Evolutionary conservation across 768 basidiomycete genomes (phyloP).

Genomic region (Boletus fagicola): DNA sequence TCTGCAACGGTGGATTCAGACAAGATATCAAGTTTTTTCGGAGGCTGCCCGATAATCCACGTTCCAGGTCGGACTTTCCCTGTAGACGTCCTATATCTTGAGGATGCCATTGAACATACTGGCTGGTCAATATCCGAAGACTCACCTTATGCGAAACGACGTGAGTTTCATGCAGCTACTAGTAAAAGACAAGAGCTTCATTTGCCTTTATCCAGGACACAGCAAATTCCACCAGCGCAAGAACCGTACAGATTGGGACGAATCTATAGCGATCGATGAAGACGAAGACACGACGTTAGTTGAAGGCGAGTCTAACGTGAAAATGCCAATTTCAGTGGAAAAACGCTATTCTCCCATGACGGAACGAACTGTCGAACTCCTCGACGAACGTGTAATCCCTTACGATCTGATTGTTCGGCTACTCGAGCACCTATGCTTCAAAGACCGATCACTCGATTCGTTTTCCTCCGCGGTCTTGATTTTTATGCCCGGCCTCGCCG

Average conservation of each 20-base stretch:
- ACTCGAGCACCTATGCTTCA: slow-evolving; percentile 80
- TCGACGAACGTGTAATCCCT: slow-evolving; percentile 87
- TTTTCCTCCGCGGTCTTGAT: slow-evolving; percentile 84
- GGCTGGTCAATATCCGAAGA: slow-evolving; percentile 75
- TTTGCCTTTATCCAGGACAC: slow-evolving; percentile 41
- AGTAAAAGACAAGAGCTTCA: neutral
- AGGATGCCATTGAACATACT: slow-evolving; percentile 85
- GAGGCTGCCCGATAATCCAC: slow-evolving; percentile 76
- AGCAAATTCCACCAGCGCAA: slow-evolving; percentile 66
- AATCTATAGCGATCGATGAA: slow-evolving; percentile 58
- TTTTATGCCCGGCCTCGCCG: slow-evolving; percentile 93
- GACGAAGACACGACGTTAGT: slow-evolving; percentile 58
- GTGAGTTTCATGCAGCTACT: slow-evolving; percentile 41
- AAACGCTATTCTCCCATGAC: slow-evolving; percentile 81
- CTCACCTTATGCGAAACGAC: slow-evolving; percentile 75
- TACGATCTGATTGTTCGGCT: slow-evolving; percentile 87
- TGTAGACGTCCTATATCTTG: slow-evolving; percentile 79
- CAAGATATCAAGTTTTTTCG: slow-evolving; percentile 86
- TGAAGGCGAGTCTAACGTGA: slow-evolving; percentile 18
- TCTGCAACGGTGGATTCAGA: slow-evolving; percentile 93
- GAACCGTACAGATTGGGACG: slow-evolving; percentile 72
- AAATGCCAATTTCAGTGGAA: slow-evolving; percentile 51
- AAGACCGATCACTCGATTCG: slow-evolving; percentile 44
- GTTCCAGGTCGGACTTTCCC: slow-evolving; percentile 96
- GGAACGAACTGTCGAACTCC: slow-evolving; percentile 71